Evolutionary conservation across 2,329 filamentous ascomycete species (phyloP), one percentile per base, ranked within the genome.

Genomic region (Bimuria novae-zelandiae): DNA sequence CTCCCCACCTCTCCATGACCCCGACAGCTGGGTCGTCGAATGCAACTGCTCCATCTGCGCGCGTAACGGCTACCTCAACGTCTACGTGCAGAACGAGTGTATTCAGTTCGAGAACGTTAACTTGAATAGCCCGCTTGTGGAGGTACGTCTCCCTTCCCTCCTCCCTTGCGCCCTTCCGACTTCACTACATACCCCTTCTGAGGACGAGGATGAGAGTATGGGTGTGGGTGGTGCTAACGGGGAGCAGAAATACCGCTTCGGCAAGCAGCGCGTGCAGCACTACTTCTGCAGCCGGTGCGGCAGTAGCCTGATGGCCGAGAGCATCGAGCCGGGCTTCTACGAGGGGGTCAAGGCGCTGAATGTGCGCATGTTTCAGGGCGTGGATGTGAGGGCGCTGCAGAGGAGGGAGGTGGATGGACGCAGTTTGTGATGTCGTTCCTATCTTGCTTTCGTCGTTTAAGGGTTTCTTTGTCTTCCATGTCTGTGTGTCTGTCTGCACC

Each of bases 31-130:
- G 56, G 75, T 81, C 4, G 44, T 77, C 23, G 61, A 76, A 42
- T 84, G 82, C 73, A 81, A 77, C 60, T 84, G 81, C 65, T 82
- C 79, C 22, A 77, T 79, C 49, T 84, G 81, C 63, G 69, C 72
- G 1, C 73, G 79, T 7, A 75, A 77, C 35, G 81, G 81, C 0
- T 81, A 82, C 55, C 69, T 83, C 22, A 76, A 83, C 30, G 75
- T 82, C n/a, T 68, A 71, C 30, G 62, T 66, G 12, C 59, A 63
- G 46, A 62, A 59, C 23, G 54, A 59, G 2, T 64, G 60, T 22
- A 60, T 70, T 29, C 53, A 59, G 27, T 68, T 68, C 29, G 56
- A 67, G 17, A 55, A 41, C 3, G 27, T 61, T 7, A 54, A 54
- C 10, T 21, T 62, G 14, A 53, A 60, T 23, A 59, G 48, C n/a